These are phyloP conservation scores for Flueggea neowawraea DNA, from an alignment of 441 rosid genomes.

Conservation along the genomic window DNA sequence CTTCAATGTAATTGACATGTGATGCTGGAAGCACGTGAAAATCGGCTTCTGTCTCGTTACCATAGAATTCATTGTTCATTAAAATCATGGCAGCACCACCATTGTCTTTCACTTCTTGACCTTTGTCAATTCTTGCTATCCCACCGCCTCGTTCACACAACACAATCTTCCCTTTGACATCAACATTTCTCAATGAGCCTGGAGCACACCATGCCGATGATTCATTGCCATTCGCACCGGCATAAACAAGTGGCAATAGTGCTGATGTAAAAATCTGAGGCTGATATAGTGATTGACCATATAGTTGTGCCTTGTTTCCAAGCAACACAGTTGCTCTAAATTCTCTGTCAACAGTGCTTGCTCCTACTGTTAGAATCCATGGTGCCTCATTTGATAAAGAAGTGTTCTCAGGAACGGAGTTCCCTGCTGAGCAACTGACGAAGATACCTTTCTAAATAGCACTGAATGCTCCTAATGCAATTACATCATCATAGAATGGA, in stretches of 20 bases:
- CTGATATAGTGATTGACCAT: conserved; percentile 28
- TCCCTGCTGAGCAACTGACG: conserved; percentile 65
- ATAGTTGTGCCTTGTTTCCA: conserved; percentile 16
- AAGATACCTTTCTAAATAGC: conserved; percentile 56
- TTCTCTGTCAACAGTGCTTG: conserved; percentile 50
- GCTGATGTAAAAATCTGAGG: conserved; percentile 3
- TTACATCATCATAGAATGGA: conserved; percentile 40
- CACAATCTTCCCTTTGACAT: conserved; percentile 25
- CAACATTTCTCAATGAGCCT: conserved; percentile 12
- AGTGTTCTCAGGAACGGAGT: conserved; percentile 52
- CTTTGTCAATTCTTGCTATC: conserved; percentile 13
- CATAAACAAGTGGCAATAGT: conserved; percentile 18
- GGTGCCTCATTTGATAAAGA: conserved; percentile 60
- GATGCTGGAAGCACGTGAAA: conserved; percentile 27
- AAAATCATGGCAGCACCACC: conserved; percentile 32
- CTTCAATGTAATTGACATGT: conserved; percentile 13
- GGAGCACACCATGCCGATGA: conserved; percentile 12
- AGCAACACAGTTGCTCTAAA: conserved; percentile 17
- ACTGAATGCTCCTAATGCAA: conserved; percentile 64
- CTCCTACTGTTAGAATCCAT: conserved; percentile 69
- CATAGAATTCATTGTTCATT: conserved; percentile 11
- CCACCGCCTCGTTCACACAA: conserved; percentile 22
- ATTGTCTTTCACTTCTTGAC: conserved; percentile 21
- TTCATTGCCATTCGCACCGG: conserved; percentile 15
- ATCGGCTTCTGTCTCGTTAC: conserved; percentile 15